Evolutionary conservation across 345 rosid species (phyloP).

Genomic region (Acer saccharum): DNA sequence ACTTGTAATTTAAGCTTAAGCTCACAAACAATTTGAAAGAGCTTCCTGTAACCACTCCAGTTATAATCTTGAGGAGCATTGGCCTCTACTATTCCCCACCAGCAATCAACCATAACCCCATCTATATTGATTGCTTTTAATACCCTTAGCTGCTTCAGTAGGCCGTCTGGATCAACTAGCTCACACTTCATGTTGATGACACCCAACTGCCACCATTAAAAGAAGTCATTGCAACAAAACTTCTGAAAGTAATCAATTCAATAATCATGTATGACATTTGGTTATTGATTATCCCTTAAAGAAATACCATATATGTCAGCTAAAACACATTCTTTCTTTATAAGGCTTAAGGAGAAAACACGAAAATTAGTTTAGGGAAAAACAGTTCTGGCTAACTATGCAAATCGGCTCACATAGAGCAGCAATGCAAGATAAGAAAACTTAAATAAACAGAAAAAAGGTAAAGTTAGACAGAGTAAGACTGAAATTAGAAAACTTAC

Average conservation of each 20-base stretch:
- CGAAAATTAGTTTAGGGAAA: neutral
- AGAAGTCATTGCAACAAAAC: constrained; percentile 9
- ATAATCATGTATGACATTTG: constrained; percentile 1
- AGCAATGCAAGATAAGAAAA: constrained; percentile 14
- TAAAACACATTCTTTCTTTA: constrained; percentile 1
- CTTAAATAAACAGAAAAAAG: neutral
- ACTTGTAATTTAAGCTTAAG: constrained; percentile 91
- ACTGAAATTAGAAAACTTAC: constrained; percentile 49
- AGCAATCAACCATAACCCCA: constrained; percentile 92
- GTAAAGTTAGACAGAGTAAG: neutral
- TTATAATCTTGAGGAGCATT: constrained; percentile 84
- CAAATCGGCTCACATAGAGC: neutral
- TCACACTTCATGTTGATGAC: constrained; percentile 93
- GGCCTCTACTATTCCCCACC: constrained; percentile 99
- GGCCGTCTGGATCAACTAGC: constrained; percentile 80
- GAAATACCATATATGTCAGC: constrained; percentile 9
- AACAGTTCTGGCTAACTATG: neutral
- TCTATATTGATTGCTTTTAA: constrained; percentile 81
- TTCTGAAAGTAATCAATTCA: constrained; percentile 10
- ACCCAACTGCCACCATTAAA: constrained; percentile 64
- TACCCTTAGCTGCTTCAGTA: constrained; percentile 73
- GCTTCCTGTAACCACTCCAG: constrained; percentile 90
- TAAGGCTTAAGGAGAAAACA: neutral
- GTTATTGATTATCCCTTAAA: constrained; percentile 5
- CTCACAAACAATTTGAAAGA: constrained; percentile 78